Percentiles rank a stretch among this genome's conserved stretches.
phyloP scores from a whole-genome alignment of 2,329 filamentous ascomycete genomes.

The Paraconiothyrium brasiliense region DNA sequence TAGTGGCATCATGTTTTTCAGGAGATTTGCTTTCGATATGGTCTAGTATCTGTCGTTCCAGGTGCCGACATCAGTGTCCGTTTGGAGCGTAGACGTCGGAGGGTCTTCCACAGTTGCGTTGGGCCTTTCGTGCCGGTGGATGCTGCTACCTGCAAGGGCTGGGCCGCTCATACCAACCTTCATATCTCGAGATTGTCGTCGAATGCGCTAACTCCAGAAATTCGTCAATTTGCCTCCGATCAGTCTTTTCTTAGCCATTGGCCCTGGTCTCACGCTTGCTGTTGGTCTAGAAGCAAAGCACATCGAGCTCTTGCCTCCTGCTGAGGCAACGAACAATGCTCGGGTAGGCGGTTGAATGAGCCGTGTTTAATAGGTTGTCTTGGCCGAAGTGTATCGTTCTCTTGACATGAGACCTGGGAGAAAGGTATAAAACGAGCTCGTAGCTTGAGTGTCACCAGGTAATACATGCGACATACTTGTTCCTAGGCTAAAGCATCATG shows the following conservation, averaged over 20 bases:
- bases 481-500: slow-evolving; percentile 24
- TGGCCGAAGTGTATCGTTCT: slow-evolving; percentile 4
- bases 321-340: not conserved
- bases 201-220: slow-evolving; percentile 17
- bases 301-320: slow-evolving; percentile 13
- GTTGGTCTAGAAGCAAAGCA: slow-evolving; percentile 13
- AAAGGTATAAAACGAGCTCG: slow-evolving; percentile 27
- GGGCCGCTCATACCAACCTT: slow-evolving; percentile 14
- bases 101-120: slow-evolving; percentile 17
- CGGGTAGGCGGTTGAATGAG: slow-evolving; percentile 23
- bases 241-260: slow-evolving; percentile 21
- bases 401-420: not conserved
- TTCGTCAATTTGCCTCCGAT: slow-evolving; percentile 7
- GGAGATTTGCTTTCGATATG: not conserved
- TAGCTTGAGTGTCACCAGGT: slow-evolving; percentile 11
- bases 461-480: not conserved
- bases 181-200: slow-evolving; percentile 32
- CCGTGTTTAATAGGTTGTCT: slow-evolving; percentile 27
- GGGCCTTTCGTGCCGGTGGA: slow-evolving; percentile 22
- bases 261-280: slow-evolving; percentile 21
- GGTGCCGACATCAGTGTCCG: not conserved
- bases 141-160: slow-evolving; percentile 13
- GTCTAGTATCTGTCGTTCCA: slow-evolving; percentile 10
- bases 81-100: slow-evolving; percentile 19
- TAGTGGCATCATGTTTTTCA: not conserved